Evolutionary conservation across 805 yeast genomes (phyloP), one percentile per base, ranked within the genome.

Genomic region (Priceomyces carsonii): DNA sequence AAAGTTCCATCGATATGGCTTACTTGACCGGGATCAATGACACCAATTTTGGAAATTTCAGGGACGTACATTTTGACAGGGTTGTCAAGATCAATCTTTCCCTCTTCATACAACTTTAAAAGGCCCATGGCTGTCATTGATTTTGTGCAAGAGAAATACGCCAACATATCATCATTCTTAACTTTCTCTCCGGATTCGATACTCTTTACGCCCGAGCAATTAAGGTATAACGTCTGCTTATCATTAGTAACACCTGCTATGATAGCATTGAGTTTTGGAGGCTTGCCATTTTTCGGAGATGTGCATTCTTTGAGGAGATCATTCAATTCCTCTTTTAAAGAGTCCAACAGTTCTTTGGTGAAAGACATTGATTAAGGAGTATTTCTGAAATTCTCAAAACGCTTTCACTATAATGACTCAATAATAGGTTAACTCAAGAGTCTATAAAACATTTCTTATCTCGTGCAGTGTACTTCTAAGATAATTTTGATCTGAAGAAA

Each of bases 21-120:
- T n/a, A 58, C 53, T 5, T 48, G 41, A 5, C 54, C 61, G 17
- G 45, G 48, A 16, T 59, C 60, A 13, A 59, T 47, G 8, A 60
- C 33, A 20, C 55, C 54, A 24, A 61, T 45, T 0, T 44, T 36
- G 37, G 30, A 64, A 29, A 68, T 47, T 17, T 45, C 45, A 0
- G 73, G 72, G n/a, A 66, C 32, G 37, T 59, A 59, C 10, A 39
- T 43, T 10, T 47, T 42, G 3, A 61, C 68, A 1, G 68, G 69
- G 3, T 30, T 50, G 29, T 67, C 71, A 31, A 68, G 43, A 5
- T 57, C 53, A 5, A 68, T 41, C 25, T 43, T 41, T 0, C 63
- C 65, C 18, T 51, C 51, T 20, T 66, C 68, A 26, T 51, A 51
- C 16, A 68, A 53, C 17, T 55, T 51, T 21, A 67, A 48, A n/a